Evolutionary conservation across 2,329 filamentous ascomycete genomes (phyloP).

Genomic region (Pestalotiopsis sp.): DNA sequence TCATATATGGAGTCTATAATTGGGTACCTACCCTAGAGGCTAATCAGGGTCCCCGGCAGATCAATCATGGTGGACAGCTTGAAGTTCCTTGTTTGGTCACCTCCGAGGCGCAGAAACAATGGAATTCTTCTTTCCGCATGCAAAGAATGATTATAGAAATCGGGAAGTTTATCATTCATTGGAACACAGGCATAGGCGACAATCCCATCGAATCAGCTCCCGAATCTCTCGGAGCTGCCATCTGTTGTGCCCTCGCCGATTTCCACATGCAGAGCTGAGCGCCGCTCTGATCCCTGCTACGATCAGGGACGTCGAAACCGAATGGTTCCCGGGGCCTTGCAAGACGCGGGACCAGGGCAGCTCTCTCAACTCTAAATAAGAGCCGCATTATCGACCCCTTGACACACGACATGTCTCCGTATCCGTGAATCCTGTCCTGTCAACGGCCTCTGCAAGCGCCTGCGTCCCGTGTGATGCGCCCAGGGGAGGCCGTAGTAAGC

Average conservation of each 20-base stretch:
- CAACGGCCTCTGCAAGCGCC: not conserved
- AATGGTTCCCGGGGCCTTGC: not conserved
- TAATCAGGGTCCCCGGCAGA: not conserved
- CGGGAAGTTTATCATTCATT: not conserved
- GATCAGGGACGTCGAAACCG: not conserved
- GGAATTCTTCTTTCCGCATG: not conserved
- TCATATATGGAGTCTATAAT: not conserved
- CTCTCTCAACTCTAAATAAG: not conserved
- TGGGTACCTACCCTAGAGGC: not conserved
- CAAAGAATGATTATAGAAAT: not conserved
- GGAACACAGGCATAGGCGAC: not conserved
- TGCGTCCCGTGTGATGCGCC: not conserved
- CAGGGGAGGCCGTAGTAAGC: not conserved
- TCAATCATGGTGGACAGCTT: not conserved
- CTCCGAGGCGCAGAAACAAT: not conserved
- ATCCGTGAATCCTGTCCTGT: not conserved
- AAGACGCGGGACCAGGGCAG: not conserved
- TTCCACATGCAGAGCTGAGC: not conserved
- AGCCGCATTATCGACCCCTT: constrained; percentile 1
- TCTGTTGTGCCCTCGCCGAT: not conserved
- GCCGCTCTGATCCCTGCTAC: not conserved
- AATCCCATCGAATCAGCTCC: not conserved
- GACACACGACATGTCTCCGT: constrained; percentile 6
- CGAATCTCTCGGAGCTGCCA: not conserved
- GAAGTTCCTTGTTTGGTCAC: not conserved